Base-by-base conservation (phyloP, 148 eudicot species). In the Vaccinium darrowii region DNA sequence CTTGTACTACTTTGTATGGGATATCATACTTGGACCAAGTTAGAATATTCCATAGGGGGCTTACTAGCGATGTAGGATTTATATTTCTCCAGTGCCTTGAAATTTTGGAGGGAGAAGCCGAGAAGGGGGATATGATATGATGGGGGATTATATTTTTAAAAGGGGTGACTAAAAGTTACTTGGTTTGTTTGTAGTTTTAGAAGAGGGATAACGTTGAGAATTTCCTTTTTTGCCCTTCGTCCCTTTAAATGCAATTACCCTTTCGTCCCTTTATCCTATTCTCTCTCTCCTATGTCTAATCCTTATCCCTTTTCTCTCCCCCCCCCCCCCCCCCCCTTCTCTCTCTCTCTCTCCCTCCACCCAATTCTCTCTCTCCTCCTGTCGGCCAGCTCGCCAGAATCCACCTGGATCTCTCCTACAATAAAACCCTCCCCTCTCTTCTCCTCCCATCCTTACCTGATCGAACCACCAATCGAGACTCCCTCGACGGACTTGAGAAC, bases 341-440 rank as follows among this genome's bases (percentile, higher is more conserved):
- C 81, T 78, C 60, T 78, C 80, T 78, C 62, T 13, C 62, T 53
- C 62, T 13, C 62, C 25, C 21, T 7, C 12, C 39, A 16, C 15
- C 81, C 49, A 16, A 79, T 15, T 50, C 15, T 77, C 63, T 43
- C 78, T 79, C 63, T 79, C 81, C 67, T 56, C 43, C 19, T 15
- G 67, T 39, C 80, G 71, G 82, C 83, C 25, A 80, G 25, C 73
- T 60, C 39, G 83, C 84, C 60, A 76, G 84, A 27, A 49, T 47
- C 56, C 58, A 49, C 51, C 81, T n/a, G 67, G 81, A 79, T 79
- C 67, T 30, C 65, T 7, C n/a, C 39, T 57, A 3, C 10, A 27
- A 53, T 1, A 23, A n/a, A 30, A 43, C 43, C 21, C 9, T 30
- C 33, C 33, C 33, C 21, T 39, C 12, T 80, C 72, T 80, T 30